These are phyloP conservation scores for Nemania sp. DNA, from an alignment of 2,329 filamentous ascomycete genomes.

Conservation along the genomic window DNA sequence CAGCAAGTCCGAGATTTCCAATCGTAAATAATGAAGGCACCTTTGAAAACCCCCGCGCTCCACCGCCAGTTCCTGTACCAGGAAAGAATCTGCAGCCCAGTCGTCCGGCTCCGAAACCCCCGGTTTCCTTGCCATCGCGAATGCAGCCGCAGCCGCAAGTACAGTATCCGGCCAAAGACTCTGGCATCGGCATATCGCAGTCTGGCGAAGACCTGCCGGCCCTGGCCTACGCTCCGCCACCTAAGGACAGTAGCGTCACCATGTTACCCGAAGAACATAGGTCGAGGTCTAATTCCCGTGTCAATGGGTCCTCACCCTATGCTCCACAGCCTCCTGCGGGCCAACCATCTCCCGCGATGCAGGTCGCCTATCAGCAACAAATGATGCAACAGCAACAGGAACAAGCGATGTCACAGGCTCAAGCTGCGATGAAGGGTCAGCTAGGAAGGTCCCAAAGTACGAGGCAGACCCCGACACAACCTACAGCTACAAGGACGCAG, in stretches of 20 bases:
- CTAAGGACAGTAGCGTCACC: slow-evolving; percentile 65
- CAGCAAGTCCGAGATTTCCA: slow-evolving; percentile 87
- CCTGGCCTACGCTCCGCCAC: slow-evolving; percentile 56
- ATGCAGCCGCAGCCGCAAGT: slow-evolving; percentile 69
- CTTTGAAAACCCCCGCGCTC: slow-evolving; percentile 95
- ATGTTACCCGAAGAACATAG: slow-evolving; percentile 76
- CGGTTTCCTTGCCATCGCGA: slow-evolving; percentile 70
- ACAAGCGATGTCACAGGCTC: slow-evolving; percentile 82
- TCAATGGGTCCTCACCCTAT: slow-evolving; percentile 66
- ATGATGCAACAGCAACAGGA: slow-evolving; percentile 86
- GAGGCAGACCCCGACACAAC: slow-evolving; percentile 66
- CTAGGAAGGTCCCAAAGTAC: slow-evolving; percentile 81
- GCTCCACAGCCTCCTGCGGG: slow-evolving; percentile 58
- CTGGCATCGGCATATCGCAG: slow-evolving; percentile 71
- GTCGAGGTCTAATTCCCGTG: slow-evolving; percentile 76
- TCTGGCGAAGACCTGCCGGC: slow-evolving; percentile 66
- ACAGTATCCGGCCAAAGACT: slow-evolving; percentile 70
- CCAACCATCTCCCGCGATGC: slow-evolving; percentile 55
- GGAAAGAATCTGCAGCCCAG: slow-evolving; percentile 76
- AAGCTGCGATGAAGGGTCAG: slow-evolving; percentile 79
- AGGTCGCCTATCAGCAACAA: slow-evolving; percentile 70
- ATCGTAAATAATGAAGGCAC: slow-evolving; percentile 87
- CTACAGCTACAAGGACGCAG: slow-evolving; percentile 66
- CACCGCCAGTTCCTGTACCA: slow-evolving; percentile 83
- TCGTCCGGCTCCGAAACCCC: slow-evolving; percentile 89